These are phyloP conservation scores for Saturnispora kantuleensis DNA, from an alignment of 805 yeast species.

Conservation along the genomic window DNA sequence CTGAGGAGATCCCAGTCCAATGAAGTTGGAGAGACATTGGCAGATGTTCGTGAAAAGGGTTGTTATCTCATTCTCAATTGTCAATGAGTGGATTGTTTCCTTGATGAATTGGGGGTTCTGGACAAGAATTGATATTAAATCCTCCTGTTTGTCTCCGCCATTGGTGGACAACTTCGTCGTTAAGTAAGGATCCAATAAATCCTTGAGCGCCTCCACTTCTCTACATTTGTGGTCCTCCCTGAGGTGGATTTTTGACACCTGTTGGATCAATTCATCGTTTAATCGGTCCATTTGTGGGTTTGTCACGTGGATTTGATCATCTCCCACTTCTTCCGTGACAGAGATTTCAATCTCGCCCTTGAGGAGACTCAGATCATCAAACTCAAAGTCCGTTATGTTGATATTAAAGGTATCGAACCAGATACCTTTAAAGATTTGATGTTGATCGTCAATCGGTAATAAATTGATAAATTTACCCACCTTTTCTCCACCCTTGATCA, in stretches of 20 bases:
- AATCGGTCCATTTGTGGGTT: constrained; percentile 8
- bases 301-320: no score
- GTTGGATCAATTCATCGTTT: background rate
- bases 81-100: constrained; percentile 45
- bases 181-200: constrained; percentile 16
- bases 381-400: constrained; percentile 23
- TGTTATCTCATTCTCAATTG: constrained; percentile 30
- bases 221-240: constrained; percentile 14
- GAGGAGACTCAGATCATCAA: constrained; percentile 23
- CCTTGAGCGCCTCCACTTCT: constrained; percentile 16
- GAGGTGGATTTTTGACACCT: no score
- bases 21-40: constrained; percentile 34
- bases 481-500: constrained; percentile 12
- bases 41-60: constrained; percentile 38
- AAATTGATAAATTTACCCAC: constrained; percentile 11
- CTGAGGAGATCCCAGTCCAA: constrained; percentile 2
- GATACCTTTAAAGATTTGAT: constrained; percentile 15
- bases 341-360: constrained; percentile 15
- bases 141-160: constrained; percentile 12
- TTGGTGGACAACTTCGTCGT: constrained; percentile 17
- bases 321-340: constrained; percentile 19
- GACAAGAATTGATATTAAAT: constrained; percentile 24
- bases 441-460: constrained; percentile 1
- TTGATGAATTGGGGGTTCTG: constrained; percentile 35
- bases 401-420: constrained; percentile 23